phyloP scores from a whole-genome alignment of 2,329 filamentous ascomycete genomes.

The Ophiostoma tasmaniense region DNA sequence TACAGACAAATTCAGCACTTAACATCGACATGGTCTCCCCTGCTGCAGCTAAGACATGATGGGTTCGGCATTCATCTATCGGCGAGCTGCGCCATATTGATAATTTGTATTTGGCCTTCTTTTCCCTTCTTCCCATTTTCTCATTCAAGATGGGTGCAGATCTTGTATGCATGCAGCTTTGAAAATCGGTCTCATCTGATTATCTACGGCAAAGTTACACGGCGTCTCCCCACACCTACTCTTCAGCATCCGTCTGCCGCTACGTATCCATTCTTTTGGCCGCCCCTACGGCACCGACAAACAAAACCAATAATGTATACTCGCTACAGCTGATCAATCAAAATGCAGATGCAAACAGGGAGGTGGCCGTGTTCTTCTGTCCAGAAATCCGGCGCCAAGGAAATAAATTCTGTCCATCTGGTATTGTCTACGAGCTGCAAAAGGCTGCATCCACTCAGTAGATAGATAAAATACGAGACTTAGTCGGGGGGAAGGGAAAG shows the following conservation, averaged over 20 bases:
- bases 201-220: neutral
- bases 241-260: neutral
- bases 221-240: neutral
- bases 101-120: neutral
- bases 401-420: too few relatives aligned
- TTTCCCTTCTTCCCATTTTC: too few relatives aligned
- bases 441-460: too few relatives aligned
- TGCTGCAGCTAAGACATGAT: neutral
- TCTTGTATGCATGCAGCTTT: neutral
- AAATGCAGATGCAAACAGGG: neutral
- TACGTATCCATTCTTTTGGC: neutral
- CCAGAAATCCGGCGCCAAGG: neutral
- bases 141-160: neutral
- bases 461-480: too few relatives aligned
- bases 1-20: neutral
- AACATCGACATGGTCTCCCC: neutral
- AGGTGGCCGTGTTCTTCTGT: neutral
- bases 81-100: neutral
- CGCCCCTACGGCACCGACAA: neutral
- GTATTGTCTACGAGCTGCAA: too few relatives aligned
- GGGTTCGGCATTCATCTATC: slow-evolving; percentile 3
- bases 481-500: too few relatives aligned
- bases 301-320: neutral
- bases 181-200: too few relatives aligned
- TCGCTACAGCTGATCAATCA: neutral